These are phyloP conservation scores for Westerdykella ornata DNA, from an alignment of 2,329 filamentous ascomycete species.

Conservation along the genomic window DNA sequence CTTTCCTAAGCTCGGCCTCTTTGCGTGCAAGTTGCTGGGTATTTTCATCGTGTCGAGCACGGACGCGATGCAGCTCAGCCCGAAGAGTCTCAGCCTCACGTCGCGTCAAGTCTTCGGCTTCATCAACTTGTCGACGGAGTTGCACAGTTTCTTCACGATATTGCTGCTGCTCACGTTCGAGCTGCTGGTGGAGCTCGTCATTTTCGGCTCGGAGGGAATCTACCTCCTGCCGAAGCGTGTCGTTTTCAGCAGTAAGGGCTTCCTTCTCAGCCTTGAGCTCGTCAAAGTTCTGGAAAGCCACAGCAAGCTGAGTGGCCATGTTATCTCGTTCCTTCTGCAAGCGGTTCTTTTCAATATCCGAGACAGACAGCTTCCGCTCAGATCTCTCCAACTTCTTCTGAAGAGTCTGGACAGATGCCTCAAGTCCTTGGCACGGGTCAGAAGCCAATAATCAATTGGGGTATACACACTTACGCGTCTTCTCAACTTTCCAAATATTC, in stretches of 20 bases:
- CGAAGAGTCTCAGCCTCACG: constrained; percentile 31
- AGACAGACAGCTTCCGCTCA: constrained; percentile 56
- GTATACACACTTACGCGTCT: constrained; percentile 46
- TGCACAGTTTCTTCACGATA: constrained; percentile 32
- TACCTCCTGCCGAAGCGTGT: constrained; percentile 32
- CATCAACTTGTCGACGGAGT: constrained; percentile 29
- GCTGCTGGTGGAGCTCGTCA: constrained; percentile 28
- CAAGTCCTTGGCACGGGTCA: constrained; percentile 44
- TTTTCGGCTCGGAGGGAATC: constrained; percentile 32
- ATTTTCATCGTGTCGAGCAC: constrained; percentile 32
- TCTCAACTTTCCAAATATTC: constrained; percentile 43
- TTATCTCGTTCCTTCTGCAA: constrained; percentile 59
- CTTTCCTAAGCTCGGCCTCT: constrained; percentile 31
- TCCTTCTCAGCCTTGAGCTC: constrained; percentile 44
- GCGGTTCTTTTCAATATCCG: constrained; percentile 57
- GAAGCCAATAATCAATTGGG: not conserved
- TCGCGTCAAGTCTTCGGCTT: constrained; percentile 29
- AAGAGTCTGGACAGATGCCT: constrained; percentile 54
- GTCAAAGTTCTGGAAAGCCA: constrained; percentile 54
- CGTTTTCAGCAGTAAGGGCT: constrained; percentile 31
- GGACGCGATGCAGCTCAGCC: constrained; percentile 27
- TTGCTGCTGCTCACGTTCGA: constrained; percentile 29
- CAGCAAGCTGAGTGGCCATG: constrained; percentile 55
- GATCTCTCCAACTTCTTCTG: constrained; percentile 57
- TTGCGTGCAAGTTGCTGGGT: constrained; percentile 31